These are phyloP conservation scores for Aquanectria penicillioides DNA, from an alignment of 2,329 filamentous ascomycete genomes.

Conservation along the genomic window DNA sequence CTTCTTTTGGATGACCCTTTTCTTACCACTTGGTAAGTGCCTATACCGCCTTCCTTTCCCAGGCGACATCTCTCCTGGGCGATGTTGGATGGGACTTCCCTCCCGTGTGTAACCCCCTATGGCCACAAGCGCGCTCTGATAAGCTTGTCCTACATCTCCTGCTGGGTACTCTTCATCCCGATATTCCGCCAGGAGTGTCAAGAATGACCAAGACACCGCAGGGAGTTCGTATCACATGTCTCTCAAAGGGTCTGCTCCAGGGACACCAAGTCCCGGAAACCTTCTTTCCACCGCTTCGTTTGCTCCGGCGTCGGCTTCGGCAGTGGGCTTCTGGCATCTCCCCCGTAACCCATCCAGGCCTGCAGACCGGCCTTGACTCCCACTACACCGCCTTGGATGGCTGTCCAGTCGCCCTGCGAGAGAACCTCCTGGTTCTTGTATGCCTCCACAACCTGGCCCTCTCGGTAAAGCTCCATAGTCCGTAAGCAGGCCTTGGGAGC, in stretches of 20 bases:
- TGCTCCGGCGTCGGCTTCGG: conserved; percentile 60
- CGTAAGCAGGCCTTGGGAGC: conserved; percentile 72
- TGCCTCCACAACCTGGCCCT: conserved; percentile 68
- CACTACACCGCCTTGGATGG: conserved; percentile 76
- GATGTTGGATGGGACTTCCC: no score
- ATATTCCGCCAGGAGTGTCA: conserved; percentile 4
- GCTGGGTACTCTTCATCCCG: neutral
- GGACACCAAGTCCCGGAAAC: conserved; percentile 61
- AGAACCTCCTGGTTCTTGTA: conserved; percentile 72
- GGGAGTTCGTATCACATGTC: conserved; percentile 6
- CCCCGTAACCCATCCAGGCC: conserved; percentile 75
- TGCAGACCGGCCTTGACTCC: conserved; percentile 76
- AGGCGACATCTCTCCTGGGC: neutral
- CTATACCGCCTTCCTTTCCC: conserved; percentile 1
- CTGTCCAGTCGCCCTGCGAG: conserved; percentile 76
- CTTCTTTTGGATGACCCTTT: neutral
- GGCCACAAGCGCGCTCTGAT: no score
- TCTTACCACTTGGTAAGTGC: neutral
- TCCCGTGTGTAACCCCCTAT: neutral
- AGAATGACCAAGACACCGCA: conserved; percentile 16
- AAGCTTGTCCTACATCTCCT: conserved; percentile 27
- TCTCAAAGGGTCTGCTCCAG: conserved; percentile 60
- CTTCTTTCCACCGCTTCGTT: conserved; percentile 62
- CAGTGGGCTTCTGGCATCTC: conserved; percentile 49
- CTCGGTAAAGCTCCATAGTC: conserved; percentile 68